A percentile compares a stretch with the other conserved stretches of the same genome.
These are phyloP conservation scores for Corchorus capsularis DNA, from an alignment of 345 rosid genomes.

Conservation along the genomic window DNA sequence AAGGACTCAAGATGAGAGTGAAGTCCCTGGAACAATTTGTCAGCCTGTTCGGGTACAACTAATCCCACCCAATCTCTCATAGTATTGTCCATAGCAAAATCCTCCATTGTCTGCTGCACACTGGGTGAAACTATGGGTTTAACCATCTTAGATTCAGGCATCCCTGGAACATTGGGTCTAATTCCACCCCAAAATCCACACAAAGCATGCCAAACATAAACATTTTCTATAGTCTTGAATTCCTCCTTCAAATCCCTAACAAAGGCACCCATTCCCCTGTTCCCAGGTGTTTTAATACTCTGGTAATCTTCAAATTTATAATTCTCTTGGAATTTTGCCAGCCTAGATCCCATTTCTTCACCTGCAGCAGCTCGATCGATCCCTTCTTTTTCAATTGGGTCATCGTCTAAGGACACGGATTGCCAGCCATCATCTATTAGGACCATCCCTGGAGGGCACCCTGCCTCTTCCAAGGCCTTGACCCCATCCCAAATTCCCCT, in stretches of 20 bases:
- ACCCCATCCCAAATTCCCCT: constrained; percentile 72
- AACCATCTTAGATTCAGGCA: constrained; percentile 45
- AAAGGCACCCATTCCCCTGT: constrained; percentile 73
- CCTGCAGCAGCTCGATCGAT: constrained; percentile 63
- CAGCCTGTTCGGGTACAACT: constrained; percentile 59
- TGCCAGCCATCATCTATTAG: constrained; percentile 96
- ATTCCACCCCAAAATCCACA: constrained; percentile 96
- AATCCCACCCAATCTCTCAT: constrained; percentile 63
- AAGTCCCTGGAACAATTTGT: constrained; percentile 69
- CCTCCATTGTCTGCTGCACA: constrained; percentile 68
- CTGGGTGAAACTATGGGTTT: constrained; percentile 65
- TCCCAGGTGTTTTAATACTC: constrained; percentile 32
- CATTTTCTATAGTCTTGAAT: constrained; percentile 63
- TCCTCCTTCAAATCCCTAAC: constrained; percentile 72
- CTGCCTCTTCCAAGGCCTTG: constrained; percentile 64
- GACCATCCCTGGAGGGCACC: constrained; percentile 82
- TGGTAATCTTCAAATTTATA: constrained; percentile 70
- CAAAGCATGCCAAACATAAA: constrained; percentile 93
- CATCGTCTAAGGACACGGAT: constrained; percentile 66
- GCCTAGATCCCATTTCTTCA: constrained; percentile 85
- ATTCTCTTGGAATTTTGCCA: constrained; percentile 71
- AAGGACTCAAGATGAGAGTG: constrained; percentile 60
- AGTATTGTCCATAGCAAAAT: constrained; percentile 78
- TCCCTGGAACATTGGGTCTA: constrained; percentile 58
- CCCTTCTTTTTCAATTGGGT: constrained; percentile 68